Base-by-base conservation (phyloP, 352 stramenopile species). In the Globisporangium splendens region DNA sequence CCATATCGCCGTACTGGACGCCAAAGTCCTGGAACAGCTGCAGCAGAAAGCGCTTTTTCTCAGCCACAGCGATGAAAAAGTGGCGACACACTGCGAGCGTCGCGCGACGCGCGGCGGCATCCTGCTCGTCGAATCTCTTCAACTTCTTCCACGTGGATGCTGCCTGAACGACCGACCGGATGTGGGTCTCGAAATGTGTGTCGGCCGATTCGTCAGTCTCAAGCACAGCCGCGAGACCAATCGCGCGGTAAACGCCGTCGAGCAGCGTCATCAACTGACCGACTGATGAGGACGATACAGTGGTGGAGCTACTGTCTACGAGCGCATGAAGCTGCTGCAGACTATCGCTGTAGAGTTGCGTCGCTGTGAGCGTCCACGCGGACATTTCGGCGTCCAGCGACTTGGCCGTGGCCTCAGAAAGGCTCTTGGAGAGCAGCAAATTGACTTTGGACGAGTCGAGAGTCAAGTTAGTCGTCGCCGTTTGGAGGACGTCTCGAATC, bases 21-120 rank as follows among this genome's bases (percentile, higher is more conserved):
- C 60, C 68, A 33, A 83, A 79, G 50, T 89, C 78, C 49, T 83
- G 69, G 56, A 92, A 88, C 28, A 92, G 61, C 33, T 88, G 69
- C 46, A 89, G 56, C 50, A 92, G 52, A 56, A 90, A 89, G 17
- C 68, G 50, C 46, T 86, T 88, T 61, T 92, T 92, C 50, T 88
- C 76, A 1, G 58, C 33, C 8, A 72, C 70, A 49, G 69, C 60
- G 15, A 76, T 33, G 44, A 89, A 84, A 59, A 90, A 88, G 31
- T 73, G 72, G 13, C 73, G 73, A 24, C 65, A 69, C 8, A 80
- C 62, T 28, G 69, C 57, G 10, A 91, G 62, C 14, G 73, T 59
- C 43, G 60, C 53, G 46, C 63, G 60, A 50, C 71, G 72, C 15
- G 66, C 49, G 6, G 24, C 64, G 1, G 28, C 17, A n/a, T 46